Base-by-base conservation (phyloP, 495 filamentous ascomycete genomes). In the Penicillium odoratum region DNA sequence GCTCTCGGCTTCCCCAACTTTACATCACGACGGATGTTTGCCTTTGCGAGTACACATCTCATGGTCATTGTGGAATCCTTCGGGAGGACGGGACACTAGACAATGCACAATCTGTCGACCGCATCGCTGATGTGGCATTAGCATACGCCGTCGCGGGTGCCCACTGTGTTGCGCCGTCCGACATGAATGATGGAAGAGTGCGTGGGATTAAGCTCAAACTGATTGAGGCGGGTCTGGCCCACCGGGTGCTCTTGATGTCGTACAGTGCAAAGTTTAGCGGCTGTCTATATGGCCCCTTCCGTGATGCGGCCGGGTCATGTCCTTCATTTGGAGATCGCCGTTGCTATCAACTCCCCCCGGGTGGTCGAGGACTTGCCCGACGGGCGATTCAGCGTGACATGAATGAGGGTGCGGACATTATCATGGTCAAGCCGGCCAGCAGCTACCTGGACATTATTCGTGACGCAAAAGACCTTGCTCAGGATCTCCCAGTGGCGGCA, bases 151-250 rank as follows among this genome's bases (percentile, higher is more conserved):
- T 85, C 61, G 95, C 94, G 28, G 94, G 94, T 54, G 94, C 92
- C 3, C 94, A 98, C 70, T 98, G 93, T 72, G 92, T 98, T 34
- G 94, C 94, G 0, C 94, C 94, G 0, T 94, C 90, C 15, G 94
- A 98, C 73, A 98, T 98, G 94, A 98, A 98, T 69, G 94, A 98
- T 67, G 94, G 94, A 43, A 88, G 94, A 57, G 91, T 98, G 56
- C 87, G 92, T 47, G 93, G 92, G 55, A 98, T 98, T 69, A 98
- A 98, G 76, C 81, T 96, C 34, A 97, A 96, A 74, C 75, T 98
- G 57, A 97, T 97, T 51, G 91, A 97, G 69, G 84, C 87, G 29
- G 92, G 92, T 53, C 85, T 98, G 63, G 89, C 90, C 10, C 94
- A 98, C 69, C 88, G 87, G 64, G 84, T 89, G 8, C 85, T 96